phyloP scores from a whole-genome alignment of 306 rosid genomes.

The Lupinus albus region DNA sequence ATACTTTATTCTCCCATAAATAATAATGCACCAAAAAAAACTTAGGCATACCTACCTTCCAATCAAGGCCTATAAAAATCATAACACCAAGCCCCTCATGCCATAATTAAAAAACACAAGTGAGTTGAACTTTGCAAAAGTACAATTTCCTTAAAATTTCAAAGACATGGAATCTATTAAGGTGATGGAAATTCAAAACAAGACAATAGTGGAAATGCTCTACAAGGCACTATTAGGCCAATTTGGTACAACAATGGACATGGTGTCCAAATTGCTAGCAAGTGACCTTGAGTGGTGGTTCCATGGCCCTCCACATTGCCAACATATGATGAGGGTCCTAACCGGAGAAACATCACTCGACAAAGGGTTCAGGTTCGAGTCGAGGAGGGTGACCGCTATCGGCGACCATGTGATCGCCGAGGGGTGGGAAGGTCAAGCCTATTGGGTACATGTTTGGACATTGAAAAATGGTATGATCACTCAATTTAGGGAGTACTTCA shows the following conservation, averaged over 20 bases:
- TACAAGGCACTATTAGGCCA: slow-evolving; percentile 64
- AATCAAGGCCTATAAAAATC: slow-evolving; percentile 46
- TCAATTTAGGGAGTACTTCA: slow-evolving; percentile 82
- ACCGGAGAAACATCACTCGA: slow-evolving; percentile 63
- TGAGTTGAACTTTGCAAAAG: background rate
- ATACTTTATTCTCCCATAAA: background rate
- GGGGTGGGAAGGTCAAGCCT: slow-evolving; percentile 89
- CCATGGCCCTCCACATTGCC: slow-evolving; percentile 90
- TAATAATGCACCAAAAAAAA: slow-evolving; percentile 15
- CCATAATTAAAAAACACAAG: background rate
- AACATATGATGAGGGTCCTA: slow-evolving; percentile 89
- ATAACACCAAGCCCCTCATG: background rate
- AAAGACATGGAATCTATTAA: background rate
- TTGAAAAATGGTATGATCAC: slow-evolving; percentile 66
- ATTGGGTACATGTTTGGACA: slow-evolving; percentile 94
- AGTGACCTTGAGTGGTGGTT: slow-evolving; percentile 92
- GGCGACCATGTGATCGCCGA: slow-evolving; percentile 66
- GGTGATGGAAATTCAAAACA: slow-evolving; percentile 49
- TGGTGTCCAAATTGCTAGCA: slow-evolving; percentile 57
- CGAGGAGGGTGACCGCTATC: slow-evolving; percentile 58
- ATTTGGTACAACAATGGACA: slow-evolving; percentile 38
- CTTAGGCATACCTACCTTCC: slow-evolving; percentile 2
- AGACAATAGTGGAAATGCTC: slow-evolving; percentile 52
- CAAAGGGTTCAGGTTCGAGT: slow-evolving; percentile 69
- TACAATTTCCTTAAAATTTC: background rate